phyloP scores from a whole-genome alignment of 208 protist genomes.

The Herpetomonas samuelpessoai region DNA sequence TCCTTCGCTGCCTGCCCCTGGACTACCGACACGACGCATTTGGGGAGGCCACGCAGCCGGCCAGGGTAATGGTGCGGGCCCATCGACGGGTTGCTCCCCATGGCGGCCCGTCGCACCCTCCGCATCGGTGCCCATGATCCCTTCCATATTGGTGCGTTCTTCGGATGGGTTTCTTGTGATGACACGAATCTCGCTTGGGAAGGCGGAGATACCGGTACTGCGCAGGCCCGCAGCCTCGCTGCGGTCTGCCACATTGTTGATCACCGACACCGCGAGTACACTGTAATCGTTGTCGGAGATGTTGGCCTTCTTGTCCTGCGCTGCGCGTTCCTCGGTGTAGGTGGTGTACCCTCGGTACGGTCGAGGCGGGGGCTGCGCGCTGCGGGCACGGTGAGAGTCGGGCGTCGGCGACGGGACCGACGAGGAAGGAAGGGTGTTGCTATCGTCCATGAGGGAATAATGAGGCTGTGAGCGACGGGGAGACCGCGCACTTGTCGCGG shows the following conservation, averaged over 20 bases:
- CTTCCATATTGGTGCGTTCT: too few relatives aligned
- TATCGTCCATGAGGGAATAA: constrained; percentile 13
- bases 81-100: too few relatives aligned
- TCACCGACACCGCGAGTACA: constrained; percentile 22
- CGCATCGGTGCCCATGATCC: too few relatives aligned
- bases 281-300: constrained; percentile 14
- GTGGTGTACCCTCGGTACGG: not conserved
- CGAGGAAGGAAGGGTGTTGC: constrained; percentile 6
- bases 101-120: too few relatives aligned
- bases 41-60: too few relatives aligned
- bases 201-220: not conserved
- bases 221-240: not conserved
- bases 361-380: constrained; percentile 14
- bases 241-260: not conserved
- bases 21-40: too few relatives aligned
- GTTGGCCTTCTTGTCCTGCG: constrained; percentile 5
- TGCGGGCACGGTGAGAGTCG: not conserved
- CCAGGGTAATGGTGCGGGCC: too few relatives aligned
- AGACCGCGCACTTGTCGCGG: not conserved
- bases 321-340: not conserved
- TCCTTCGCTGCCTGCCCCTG: too few relatives aligned
- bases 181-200: not conserved
- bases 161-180: too few relatives aligned
- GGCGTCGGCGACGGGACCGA: too few relatives aligned
- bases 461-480: constrained; percentile 2